Percentiles rank a stretch among this genome's conserved stretches.
Conservation (phyloP, 768 basidiomycete genomes). For the Phanerochaete carnosa region DNA sequence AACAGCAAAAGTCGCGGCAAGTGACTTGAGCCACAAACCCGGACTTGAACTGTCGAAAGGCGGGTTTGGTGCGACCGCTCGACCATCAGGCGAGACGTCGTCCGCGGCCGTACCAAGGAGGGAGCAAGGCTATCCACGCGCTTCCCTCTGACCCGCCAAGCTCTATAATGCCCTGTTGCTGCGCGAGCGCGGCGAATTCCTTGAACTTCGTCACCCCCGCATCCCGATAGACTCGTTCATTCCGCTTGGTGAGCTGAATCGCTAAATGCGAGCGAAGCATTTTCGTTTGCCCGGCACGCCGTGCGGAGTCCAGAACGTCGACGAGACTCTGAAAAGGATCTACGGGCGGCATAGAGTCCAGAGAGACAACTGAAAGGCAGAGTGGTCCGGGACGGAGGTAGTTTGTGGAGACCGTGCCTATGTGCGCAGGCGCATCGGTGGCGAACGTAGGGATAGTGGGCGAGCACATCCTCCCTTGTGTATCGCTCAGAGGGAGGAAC, state of each 20-base stretch:
- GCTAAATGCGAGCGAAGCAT: slow-evolving; percentile 8
- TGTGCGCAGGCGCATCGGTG: not conserved
- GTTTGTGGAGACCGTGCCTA: not conserved
- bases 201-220: slow-evolving; percentile 12
- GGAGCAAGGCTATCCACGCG: slow-evolving; percentile 10
- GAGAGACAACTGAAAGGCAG: not conserved
- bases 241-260: slow-evolving; percentile 4
- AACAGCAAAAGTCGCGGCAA: too few species aligned
- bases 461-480: too few species aligned
- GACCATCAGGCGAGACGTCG: not conserved
- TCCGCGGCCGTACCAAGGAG: slow-evolving; percentile 3
- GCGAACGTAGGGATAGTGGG: not conserved
- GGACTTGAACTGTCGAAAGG: not conserved
- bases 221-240: slow-evolving; percentile 1
- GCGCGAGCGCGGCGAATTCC: slow-evolving; percentile 14
- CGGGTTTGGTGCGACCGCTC: not conserved
- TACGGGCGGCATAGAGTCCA: not conserved
- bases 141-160: slow-evolving; percentile 8
- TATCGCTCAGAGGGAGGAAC: not conserved
- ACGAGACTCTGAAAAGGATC: slow-evolving; percentile 4
- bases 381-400: not conserved
- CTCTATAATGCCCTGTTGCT: slow-evolving; percentile 9
- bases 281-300: not conserved
- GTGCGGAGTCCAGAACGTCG: slow-evolving; percentile 3
- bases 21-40: too few species aligned